Conservation (phyloP, 352 stramenopile species). For the Globisporangium viniferum region DNA sequence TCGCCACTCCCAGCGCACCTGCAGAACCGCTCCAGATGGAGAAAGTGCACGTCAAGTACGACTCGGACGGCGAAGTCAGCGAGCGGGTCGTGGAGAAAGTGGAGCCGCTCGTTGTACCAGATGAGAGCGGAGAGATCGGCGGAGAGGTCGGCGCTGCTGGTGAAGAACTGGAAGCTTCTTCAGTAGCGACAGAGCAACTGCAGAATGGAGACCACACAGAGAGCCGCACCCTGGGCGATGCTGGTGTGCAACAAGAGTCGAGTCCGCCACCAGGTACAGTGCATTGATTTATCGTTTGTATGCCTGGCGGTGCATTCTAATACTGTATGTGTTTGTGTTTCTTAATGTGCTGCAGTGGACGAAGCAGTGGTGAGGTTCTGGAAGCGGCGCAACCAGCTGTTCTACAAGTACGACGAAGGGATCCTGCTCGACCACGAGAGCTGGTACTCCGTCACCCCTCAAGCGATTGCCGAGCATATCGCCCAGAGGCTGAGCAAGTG, state of each 20-base stretch:
- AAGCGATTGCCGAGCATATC: slow-evolving; percentile 88
- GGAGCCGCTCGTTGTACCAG: slow-evolving; percentile 9
- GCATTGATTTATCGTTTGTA: too few relatives aligned
- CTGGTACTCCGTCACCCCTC: slow-evolving; percentile 92
- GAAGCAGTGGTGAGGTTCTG: slow-evolving; percentile 87
- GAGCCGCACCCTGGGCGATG: too few relatives aligned
- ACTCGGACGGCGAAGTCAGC: slow-evolving; percentile 59
- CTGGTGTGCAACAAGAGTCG: not conserved
- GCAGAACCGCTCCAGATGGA: slow-evolving; percentile 17
- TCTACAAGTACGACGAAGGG: slow-evolving; percentile 89
- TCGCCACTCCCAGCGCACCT: not conserved
- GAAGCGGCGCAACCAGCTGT: slow-evolving; percentile 83
- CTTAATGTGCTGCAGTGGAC: slow-evolving; percentile 18
- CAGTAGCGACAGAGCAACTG: not conserved
- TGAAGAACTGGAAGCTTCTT: too few relatives aligned
- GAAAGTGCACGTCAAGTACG: slow-evolving; percentile 62
- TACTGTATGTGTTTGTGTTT: too few relatives aligned
- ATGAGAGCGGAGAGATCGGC: not conserved
- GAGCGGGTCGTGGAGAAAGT: slow-evolving; percentile 44
- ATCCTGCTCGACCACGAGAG: slow-evolving; percentile 91
- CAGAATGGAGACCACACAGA: not conserved
- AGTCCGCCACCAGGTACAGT: too few relatives aligned
- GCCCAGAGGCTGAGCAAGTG: slow-evolving; percentile 63
- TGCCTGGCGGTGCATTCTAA: too few relatives aligned
- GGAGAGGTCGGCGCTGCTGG: too few relatives aligned